Evolutionary conservation across 2,329 filamentous ascomycete genomes (phyloP), one percentile per base, ranked within the genome.

Genomic region (Neophaeococcomyces aloes): DNA sequence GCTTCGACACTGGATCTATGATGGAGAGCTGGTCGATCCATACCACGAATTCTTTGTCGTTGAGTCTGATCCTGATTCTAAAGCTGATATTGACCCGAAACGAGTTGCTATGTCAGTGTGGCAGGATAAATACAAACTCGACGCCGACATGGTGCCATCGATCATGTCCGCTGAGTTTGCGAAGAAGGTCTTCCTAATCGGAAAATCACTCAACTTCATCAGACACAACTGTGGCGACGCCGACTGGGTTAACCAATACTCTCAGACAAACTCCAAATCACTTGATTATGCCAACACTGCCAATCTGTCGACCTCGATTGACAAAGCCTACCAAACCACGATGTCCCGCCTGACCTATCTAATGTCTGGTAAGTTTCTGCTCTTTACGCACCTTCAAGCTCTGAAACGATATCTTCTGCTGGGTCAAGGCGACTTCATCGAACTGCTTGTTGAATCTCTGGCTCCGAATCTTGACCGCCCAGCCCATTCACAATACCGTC

Each of bases 131-230:
- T 98, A 94, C 65, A 83, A 86, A 57, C 72, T 95, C 30, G 81
- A 85, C 54, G 75, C 83, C 46, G 74, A 76, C 37, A 91, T 95
- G 83, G 80, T 95, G 18, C 91, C 91, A 0, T 88, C 82, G 32
- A 96, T 96, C 57, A 87, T 95, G 54, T 93, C 86, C 0, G 75
- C 83, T 34, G 88, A 94, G 48, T 95, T 98, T 64, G 87, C 91
- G 0, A 86, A 91, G 54, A 95, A 95, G 59, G 86, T 98, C 4
- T 96, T 96, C 56, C 68, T 98, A 6, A 98, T 98, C 55, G 91
- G 91, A 45, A 98, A 98, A 63, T 94, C 88, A 3, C 74, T 98
- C 43, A 98, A 98, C 63, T 98, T 98, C 64, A 95, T 98, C 60
- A 81, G 91, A 18, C 88, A 95, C 63, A 89, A 87, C 53, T 98